Evolutionary conservation across 106 monocot species (phyloP), one percentile per base, ranked within the genome.

Genomic region (Hemerocallis citrina): DNA sequence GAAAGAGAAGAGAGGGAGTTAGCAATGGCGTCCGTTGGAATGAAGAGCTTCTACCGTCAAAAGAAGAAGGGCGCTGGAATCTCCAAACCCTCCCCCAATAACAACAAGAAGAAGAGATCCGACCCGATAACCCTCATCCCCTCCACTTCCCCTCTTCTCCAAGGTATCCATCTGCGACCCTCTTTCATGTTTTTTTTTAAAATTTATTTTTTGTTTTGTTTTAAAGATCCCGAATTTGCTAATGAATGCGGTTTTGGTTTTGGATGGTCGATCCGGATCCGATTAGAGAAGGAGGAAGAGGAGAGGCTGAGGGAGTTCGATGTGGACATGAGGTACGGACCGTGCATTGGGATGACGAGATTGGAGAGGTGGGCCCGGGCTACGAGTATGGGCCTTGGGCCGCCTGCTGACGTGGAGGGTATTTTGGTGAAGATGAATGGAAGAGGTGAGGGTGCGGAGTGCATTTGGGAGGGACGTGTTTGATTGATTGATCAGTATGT

Each of bases 251-350:
- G n/a, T 19, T 57, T 34, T 0, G 36, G 2, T n/a, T 7, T 5
- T 10, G 30, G 6, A 5, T n/a, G n/a, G n/a, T n/a, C n/a, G n/a
- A n/a, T n/a, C n/a, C n/a, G n/a, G n/a, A n/a, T n/a, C n/a, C n/a
- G n/a, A 17, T 2, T 8, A 30, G 47, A 48, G 33, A 19, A 64
- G 33, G 63, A 16, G 35, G 25, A 8, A 23, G 37, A 54, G 40
- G 39, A 32, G 66, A 35, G n/a, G 40, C 54, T 52, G 24, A 13
- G 34, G 38, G 15, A 28, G 36, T 54, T 66, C 54, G 66, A 66
- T 24, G 8, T 66, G 52, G 66, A 66, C 39, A 66, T 55, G 66
- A 66, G 50, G 66, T 66, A 52, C 66, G 66, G 66, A 15, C 66
- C 66, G 5, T 66, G 66, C 54, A 27, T 55, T 27, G 66, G 66